Conservation (phyloP, 176 grass and related monocot genomes). For the Triticum timopheevii region DNA sequence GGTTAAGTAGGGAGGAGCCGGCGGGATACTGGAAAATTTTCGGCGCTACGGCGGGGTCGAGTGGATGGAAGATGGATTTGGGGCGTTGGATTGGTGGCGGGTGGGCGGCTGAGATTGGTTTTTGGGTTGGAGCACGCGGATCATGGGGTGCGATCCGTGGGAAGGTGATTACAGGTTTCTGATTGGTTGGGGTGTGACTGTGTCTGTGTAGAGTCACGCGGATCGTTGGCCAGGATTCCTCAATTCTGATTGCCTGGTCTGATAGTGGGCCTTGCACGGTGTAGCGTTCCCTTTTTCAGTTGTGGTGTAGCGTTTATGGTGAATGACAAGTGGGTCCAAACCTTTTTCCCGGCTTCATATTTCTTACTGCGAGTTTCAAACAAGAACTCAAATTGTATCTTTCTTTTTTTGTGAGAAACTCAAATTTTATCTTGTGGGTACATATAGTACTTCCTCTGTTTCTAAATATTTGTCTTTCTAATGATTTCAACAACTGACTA, state of each 20-base stretch:
- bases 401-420: too few relatives aligned
- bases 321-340: too few relatives aligned
- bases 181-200: neutral
- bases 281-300: too few relatives aligned
- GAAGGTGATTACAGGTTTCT: neutral
- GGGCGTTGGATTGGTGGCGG: constrained; percentile 9
- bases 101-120: neutral
- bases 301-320: too few relatives aligned
- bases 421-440: too few relatives aligned
- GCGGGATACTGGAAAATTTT: constrained; percentile 35
- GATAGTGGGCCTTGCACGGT: too few relatives aligned
- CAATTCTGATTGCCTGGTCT: neutral
- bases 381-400: too few relatives aligned
- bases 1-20: constrained; percentile 14
- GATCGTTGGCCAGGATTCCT: neutral
- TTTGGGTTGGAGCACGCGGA: neutral
- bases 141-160: constrained; percentile 32
- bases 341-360: too few relatives aligned
- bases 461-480: too few relatives aligned
- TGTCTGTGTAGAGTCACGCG: neutral
- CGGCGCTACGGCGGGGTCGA: neutral
- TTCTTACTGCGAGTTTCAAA: too few relatives aligned
- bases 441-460: too few relatives aligned
- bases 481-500: too few relatives aligned
- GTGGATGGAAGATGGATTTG: constrained; percentile 1